phyloP scores from a whole-genome alignment of 73 alveolate species.

The Paraurostyla sp. region DNA sequence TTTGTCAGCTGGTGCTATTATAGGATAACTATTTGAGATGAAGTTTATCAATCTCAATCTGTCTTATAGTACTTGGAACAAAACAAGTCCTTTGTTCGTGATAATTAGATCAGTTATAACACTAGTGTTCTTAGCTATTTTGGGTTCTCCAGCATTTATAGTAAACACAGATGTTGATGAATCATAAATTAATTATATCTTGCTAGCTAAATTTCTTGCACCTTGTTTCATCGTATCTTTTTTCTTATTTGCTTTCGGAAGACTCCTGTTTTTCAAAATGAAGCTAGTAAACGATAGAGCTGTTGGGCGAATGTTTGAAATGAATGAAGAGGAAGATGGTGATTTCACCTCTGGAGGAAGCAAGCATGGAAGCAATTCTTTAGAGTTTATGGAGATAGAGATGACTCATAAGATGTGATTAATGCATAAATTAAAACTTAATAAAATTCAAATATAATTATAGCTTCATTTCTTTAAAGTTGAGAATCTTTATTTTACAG shows the following conservation, averaged over 20 bases:
- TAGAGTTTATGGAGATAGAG: constrained; percentile 43
- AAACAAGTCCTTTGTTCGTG: background rate
- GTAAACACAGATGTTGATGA: background rate
- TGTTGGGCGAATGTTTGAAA: constrained; percentile 41
- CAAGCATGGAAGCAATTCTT: background rate
- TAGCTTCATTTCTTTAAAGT: too few species aligned
- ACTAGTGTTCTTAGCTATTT: background rate
- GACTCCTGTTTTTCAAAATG: background rate
- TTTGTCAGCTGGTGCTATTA: background rate
- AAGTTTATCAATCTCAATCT: constrained; percentile 22
- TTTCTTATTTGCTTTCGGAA: constrained; percentile 28
- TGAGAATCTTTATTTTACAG: background rate
- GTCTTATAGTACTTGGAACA: constrained; percentile 29
- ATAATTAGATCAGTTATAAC: background rate
- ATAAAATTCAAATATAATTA: background rate
- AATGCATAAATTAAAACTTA: background rate
- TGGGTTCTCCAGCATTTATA: constrained; percentile 9
- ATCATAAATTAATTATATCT: background rate
- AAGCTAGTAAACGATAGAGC: constrained; percentile 17
- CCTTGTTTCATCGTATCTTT: background rate
- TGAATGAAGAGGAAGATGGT: constrained; percentile 6
- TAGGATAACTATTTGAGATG: constrained; percentile 43
- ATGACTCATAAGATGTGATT: constrained; percentile 19
- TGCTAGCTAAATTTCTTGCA: background rate
- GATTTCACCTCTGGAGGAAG: constrained; percentile 3